Percentiles rank a stretch among this genome's conserved stretches.
Conservation (phyloP, 164 flowering plant species). For the Vitis labrusca region DNA sequence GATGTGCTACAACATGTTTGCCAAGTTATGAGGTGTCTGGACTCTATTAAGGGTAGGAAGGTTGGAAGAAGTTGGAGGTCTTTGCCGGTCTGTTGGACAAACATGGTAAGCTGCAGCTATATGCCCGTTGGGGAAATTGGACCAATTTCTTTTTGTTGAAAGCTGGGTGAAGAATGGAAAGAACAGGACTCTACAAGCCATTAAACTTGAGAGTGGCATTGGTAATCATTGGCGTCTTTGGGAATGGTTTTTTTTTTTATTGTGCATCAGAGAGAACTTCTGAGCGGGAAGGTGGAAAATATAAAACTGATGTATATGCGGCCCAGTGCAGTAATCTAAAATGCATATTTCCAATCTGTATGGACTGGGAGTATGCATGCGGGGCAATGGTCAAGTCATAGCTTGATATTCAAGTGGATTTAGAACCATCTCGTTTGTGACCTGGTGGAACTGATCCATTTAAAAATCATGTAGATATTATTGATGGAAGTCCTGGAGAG, state of each 20-base stretch:
- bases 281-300: no score
- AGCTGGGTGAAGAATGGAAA: constrained; percentile 77
- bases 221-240: constrained; percentile 90
- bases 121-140: constrained; percentile 81
- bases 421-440: constrained; percentile 61
- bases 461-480: constrained; percentile 53
- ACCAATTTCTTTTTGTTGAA: constrained; percentile 79
- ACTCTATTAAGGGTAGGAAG: constrained; percentile 84
- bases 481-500: constrained; percentile 53
- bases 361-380: constrained; percentile 99
- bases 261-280: constrained; percentile 97
- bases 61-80: constrained; percentile 88
- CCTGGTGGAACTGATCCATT: constrained; percentile 57
- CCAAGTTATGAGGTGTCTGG: constrained; percentile 63
- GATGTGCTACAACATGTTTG: no score
- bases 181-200: constrained; percentile 81
- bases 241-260: constrained; percentile 96
- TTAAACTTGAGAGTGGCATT: constrained; percentile 89
- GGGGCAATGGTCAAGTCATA: constrained; percentile 99
- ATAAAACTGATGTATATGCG: constrained; percentile 85
- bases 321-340: constrained; percentile 83
- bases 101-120: constrained; percentile 97
- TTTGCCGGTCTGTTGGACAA: constrained; percentile 98
- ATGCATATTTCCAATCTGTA: constrained; percentile 81
- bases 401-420: constrained; percentile 88